Evolutionary conservation across 2,329 filamentous ascomycete genomes (phyloP), one percentile per base, ranked within the genome.

Genomic region (Fusarium tanahbumbuense): DNA sequence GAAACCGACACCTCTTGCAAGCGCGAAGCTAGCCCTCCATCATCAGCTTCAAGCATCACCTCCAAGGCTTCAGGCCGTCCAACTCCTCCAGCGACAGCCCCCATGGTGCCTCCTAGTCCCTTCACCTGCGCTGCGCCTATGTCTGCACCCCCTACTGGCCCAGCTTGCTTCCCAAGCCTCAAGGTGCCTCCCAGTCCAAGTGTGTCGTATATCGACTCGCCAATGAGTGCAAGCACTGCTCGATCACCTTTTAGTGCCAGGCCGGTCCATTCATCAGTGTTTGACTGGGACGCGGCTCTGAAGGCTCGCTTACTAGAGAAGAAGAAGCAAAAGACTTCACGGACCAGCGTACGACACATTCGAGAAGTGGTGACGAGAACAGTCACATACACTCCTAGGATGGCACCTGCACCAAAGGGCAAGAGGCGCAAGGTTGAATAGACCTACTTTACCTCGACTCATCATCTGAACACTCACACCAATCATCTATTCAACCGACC

Each of bases 311-410:
- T 89, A 73, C 85, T 88, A 64, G 91, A 91, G 76, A 84, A 83
- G 76, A 84, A 83, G 78, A 83, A 85, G 73, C 86, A 85, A 68
- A 87, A 88, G 77, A 77, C 85, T 18, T 83, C 87, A 42, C 87
- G 86, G 71, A 89, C 89, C 32, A 90, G 85, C 73, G 84, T 90
- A 60, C 88, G 90, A 64, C 87, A 91, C 76, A 93, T 98, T 62
- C 86, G 93, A 57, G 94, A 98, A 79, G 93, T 98, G 7, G 92
- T 98, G 56, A 98, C 94, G n/a, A 88, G 94, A 73, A 98, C 94
- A 18, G 93, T 97, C 64, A 97, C 93, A 42, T 97, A 97, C 81
- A 97, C 93, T 78, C 92, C 89, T 66, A 86, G 91, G 71, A 93
- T 98, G 83, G 92, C 94, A 71, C 93, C 94, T 25, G 93, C 94